Base-by-base conservation (phyloP, 805 yeast species). In the Hanseniaspora valbyensis region DNA sequence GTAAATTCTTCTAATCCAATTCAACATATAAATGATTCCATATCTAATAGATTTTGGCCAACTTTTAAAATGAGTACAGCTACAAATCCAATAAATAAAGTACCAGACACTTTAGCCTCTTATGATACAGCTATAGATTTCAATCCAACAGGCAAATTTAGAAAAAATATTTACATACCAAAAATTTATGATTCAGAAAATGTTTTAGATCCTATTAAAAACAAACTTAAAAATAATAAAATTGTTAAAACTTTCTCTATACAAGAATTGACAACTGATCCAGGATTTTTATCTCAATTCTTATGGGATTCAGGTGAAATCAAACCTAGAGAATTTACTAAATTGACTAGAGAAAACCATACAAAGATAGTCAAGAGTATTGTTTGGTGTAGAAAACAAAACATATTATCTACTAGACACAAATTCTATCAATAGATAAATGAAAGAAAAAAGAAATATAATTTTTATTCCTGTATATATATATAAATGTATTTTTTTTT, bases 281-380 rank as follows among this genome's bases (percentile, higher is more conserved):
- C 42, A 10, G 8, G 16, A 6, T 46, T 46, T 40, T 18, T 46
- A 6, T 30, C 34, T 14, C 44, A 46, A 32, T 46, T 46, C 25
- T 29, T 46, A 12, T 46, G 41, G 24, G 39, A 39, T 6, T 30
- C 44, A 6, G 50, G 50, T 46, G 50, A 46, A 46, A 46, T 46
- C 21, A 46, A 46, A 18, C 30, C 44, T n/a, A 32, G 29, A 24
- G 33, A 30, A 18, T 39, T 46, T 4, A 46, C 44, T 18, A 39
- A 41, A 21, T 30, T 46, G 12, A 32, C 44, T 10, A 32, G 19
- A 6, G 36, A 33, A n/a, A 46, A 46, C 14, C 50, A 46, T 18
- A 28, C 28, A 8, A 46, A 46, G 25, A 32, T 46, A 13, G 33
- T 21, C 14, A 39, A 46, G 6, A 28, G 40, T 29, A 46, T 46